Percentiles rank a stretch among this genome's conserved stretches.
Conservation (phyloP, 2,329 filamentous ascomycete species). For the Endoconidiophora laricicola region DNA sequence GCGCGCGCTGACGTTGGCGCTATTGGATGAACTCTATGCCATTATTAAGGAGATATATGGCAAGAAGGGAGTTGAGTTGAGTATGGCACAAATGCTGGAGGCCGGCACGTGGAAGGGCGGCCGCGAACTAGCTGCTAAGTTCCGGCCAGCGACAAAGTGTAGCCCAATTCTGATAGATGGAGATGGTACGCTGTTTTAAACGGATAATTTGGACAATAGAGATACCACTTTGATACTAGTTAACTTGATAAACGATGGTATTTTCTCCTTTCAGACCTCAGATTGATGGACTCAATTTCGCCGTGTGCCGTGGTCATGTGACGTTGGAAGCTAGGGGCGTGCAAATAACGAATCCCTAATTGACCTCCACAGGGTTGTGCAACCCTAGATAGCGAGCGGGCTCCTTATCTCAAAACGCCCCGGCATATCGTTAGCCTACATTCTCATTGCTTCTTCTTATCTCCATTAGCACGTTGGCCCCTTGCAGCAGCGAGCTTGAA, state of each 20-base stretch:
- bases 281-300: not conserved
- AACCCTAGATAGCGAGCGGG: slow-evolving; percentile 1
- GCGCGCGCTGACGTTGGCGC: slow-evolving; percentile 40
- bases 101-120: slow-evolving; percentile 48
- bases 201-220: too few relatives aligned
- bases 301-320: too few relatives aligned
- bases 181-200: slow-evolving; percentile 64
- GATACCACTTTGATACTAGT: too few relatives aligned
- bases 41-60: slow-evolving; percentile 24
- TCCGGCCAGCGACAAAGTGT: slow-evolving; percentile 61
- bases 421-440: not conserved
- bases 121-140: slow-evolving; percentile 64
- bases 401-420: slow-evolving; percentile 1
- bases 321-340: too few relatives aligned
- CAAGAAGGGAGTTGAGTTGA: slow-evolving; percentile 22
- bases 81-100: slow-evolving; percentile 34
- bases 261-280: too few relatives aligned
- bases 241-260: too few relatives aligned
- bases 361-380: not conserved
- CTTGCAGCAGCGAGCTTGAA: not conserved
- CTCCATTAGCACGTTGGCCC: not conserved
- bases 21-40: slow-evolving; percentile 33
- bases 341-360: too few relatives aligned
- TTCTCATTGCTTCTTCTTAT: not conserved
- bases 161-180: slow-evolving; percentile 70